Conservation (phyloP, 495 filamentous ascomycete species). For the Barbatosphaeria neglecta region DNA sequence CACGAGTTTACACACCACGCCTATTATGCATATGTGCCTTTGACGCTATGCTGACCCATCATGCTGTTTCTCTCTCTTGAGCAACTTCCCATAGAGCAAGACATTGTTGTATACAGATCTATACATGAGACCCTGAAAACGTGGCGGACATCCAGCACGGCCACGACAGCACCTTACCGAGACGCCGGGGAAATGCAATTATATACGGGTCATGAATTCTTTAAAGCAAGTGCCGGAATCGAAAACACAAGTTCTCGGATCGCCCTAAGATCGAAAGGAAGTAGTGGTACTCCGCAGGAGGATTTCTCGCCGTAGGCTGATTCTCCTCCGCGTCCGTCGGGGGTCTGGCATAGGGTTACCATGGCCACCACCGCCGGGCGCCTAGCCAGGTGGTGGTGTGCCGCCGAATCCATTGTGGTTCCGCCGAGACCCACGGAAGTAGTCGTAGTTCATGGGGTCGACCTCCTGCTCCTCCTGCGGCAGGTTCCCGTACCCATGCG, state of each 20-base stretch:
- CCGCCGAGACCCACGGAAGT: constrained; percentile 18
- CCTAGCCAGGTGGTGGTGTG: background rate
- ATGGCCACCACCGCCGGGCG: background rate
- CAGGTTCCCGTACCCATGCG: constrained; percentile 39
- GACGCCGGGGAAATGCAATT: background rate
- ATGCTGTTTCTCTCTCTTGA: background rate
- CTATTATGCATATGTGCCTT: background rate
- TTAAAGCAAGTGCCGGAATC: background rate
- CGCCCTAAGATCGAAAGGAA: no score
- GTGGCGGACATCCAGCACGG: no score
- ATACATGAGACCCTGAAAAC: no score
- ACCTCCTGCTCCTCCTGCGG: constrained; percentile 33
- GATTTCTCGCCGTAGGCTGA: background rate
- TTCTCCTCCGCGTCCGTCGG: background rate
- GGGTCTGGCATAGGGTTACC: background rate
- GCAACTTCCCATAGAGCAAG: background rate
- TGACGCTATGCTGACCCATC: background rate
- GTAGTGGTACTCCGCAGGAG: background rate
- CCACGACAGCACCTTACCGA: background rate
- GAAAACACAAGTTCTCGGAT: no score
- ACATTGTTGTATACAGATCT: no score
- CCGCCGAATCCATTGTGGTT: background rate
- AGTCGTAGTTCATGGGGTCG: constrained; percentile 23
- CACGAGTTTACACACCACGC: no score
- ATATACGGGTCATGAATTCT: background rate